Evolutionary conservation across 1,284 basidiomycete species (phyloP).

Genomic region (Naganishia liquefaciens): DNA sequence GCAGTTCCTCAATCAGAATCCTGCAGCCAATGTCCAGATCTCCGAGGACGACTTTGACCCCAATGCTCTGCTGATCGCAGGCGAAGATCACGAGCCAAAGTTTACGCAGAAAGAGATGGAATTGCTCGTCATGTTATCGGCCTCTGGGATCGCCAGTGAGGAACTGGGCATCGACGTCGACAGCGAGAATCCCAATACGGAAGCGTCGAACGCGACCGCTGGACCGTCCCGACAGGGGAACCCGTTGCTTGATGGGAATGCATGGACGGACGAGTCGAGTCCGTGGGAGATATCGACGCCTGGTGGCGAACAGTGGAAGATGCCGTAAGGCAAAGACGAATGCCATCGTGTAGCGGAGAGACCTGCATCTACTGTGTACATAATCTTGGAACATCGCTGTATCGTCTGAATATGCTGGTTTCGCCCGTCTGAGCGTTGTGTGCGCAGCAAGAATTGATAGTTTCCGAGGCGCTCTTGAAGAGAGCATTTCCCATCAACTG

Average conservation of each 20-base stretch:
- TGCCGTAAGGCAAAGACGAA: not conserved
- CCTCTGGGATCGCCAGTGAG: slow-evolving; percentile 25
- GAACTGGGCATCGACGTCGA: slow-evolving; percentile 27
- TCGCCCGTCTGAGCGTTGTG: no score
- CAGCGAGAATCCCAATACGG: not conserved
- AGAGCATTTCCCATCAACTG: no score
- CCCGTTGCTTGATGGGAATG: slow-evolving; percentile 13
- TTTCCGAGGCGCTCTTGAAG: no score
- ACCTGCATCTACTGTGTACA: no score
- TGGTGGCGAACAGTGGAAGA: slow-evolving; percentile 14
- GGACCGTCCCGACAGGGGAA: slow-evolving; percentile 16
- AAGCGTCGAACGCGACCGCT: slow-evolving; percentile 4
- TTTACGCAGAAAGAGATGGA: slow-evolving; percentile 33
- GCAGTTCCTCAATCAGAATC: slow-evolving; percentile 18
- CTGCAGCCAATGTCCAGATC: not conserved
- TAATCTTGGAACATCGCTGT: no score
- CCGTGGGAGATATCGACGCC: slow-evolving; percentile 30
- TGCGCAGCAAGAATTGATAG: no score
- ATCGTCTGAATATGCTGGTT: no score
- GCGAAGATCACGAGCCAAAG: slow-evolving; percentile 27
- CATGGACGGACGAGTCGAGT: slow-evolving; percentile 31
- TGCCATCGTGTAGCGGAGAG: no score
- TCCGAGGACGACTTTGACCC: slow-evolving; percentile 3
- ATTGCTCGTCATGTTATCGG: slow-evolving; percentile 26
- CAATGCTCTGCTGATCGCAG: slow-evolving; percentile 3